Evolutionary conservation across 2,329 filamentous ascomycete genomes (phyloP), one percentile per base, ranked within the genome.

Genomic region (Alternaria angustiovoidea): DNA sequence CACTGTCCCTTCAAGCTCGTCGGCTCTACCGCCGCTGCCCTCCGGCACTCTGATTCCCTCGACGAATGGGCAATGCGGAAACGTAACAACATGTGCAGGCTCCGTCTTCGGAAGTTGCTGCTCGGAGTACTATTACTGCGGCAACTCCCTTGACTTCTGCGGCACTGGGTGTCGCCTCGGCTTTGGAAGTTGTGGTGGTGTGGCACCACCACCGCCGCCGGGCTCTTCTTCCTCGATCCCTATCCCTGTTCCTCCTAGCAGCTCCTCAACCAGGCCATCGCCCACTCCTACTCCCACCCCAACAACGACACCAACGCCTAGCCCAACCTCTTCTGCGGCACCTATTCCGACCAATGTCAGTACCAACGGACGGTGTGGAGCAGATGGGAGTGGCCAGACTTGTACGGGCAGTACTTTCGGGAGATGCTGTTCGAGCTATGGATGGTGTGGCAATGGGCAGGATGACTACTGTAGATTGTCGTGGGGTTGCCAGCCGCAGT

Each of bases 11-110:
- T 38, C 62, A 1, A 67, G 59, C 46, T 68, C 68, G 2, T 65
- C 65, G 9, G 58, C 59, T 9, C 32, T 65, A 14, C 69, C 72
- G 14, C 69, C 72, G 11, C 53, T 71, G 9, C 70, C 72, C 4
- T 68, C 72, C 0, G 70, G 70, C 36, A 66, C 59, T 2, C 51
- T 74, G 6, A 64, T 73, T 42, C 49, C 70, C 14, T 72, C 69
- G 6, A 51, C 61, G 3, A 75, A 73, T 54, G 71, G 72, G 12
- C 67, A 69, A 46, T 75, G 72, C 54, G 71, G 72, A 41, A 75
- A 74, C 42, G 52, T 56, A 7, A 75, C 72, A n/a, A 75, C 72
- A 2, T 75, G 72, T 54, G 67, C 51, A 5, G 71, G 71, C 4
- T 73, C 67, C 3, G 28, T 34, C 6, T 73, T 72, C 22, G 71